These are phyloP conservation scores for Dissophora globulifera DNA, from an alignment of 192 early-diverging fungal species.

Conservation along the genomic window DNA sequence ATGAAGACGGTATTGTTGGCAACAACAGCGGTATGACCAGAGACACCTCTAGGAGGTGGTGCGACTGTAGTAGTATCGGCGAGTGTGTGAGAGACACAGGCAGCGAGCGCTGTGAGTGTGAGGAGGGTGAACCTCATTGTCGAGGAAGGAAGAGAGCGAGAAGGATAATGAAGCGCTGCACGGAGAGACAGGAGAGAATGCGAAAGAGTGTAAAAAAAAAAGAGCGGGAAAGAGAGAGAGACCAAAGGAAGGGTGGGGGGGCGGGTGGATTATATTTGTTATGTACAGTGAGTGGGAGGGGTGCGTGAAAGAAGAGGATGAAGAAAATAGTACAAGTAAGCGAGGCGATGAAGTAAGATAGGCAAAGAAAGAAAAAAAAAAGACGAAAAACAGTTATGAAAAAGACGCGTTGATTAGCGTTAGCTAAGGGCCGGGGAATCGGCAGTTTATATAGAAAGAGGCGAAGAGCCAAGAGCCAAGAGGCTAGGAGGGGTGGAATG, in stretches of 20 bases:
- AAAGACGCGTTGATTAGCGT: neutral
- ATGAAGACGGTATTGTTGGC: slow-evolving; percentile 36
- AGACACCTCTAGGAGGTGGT: slow-evolving; percentile 5
- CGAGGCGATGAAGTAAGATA: neutral
- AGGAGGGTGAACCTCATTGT: slow-evolving; percentile 11
- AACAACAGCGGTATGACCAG: slow-evolving; percentile 27
- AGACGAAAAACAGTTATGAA: no score
- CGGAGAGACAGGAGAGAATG: neutral
- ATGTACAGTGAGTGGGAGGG: neutral
- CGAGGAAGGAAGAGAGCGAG: neutral
- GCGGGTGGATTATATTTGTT: neutral
- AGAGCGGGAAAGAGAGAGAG: neutral
- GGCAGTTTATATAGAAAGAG: slow-evolving; percentile 4
- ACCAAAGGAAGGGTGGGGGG: slow-evolving; percentile 3
- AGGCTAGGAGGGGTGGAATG: no score
- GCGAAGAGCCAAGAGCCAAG: no score
- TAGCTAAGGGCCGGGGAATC: neutral
- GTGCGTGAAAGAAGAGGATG: neutral
- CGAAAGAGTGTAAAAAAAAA: neutral
- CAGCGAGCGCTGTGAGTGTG: slow-evolving; percentile 10
- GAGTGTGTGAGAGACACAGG: slow-evolving; percentile 7
- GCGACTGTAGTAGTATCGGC: neutral
- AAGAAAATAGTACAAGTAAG: neutral
- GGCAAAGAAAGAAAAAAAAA: neutral
- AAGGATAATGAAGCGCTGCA: no score